Conservation (phyloP, 2,329 filamentous ascomycete genomes). For the Acephala macrosclerotiorum region DNA sequence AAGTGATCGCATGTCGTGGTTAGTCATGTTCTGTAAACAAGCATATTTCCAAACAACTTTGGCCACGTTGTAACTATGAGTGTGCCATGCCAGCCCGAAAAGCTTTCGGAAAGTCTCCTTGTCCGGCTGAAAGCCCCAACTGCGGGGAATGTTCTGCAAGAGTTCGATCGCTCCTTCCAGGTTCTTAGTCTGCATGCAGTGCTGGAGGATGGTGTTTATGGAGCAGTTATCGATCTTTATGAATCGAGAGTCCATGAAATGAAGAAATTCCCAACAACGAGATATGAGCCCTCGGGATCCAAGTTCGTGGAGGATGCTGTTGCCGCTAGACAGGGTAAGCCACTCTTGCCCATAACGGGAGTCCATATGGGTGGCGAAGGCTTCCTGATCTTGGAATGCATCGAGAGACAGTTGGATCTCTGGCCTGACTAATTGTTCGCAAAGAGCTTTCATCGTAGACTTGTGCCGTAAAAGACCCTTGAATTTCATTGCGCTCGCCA, state of each 20-base stretch:
- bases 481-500: slow-evolving; percentile 35
- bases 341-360: slow-evolving; percentile 46
- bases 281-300: slow-evolving; percentile 35
- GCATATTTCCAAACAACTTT: slow-evolving; percentile 56
- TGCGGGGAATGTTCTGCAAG: slow-evolving; percentile 23
- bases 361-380: slow-evolving; percentile 49
- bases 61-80: slow-evolving; percentile 49
- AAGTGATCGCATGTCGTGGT: slow-evolving; percentile 27
- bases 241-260: slow-evolving; percentile 34
- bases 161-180: slow-evolving; percentile 31
- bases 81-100: slow-evolving; percentile 50
- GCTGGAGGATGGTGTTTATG: slow-evolving; percentile 35
- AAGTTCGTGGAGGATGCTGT: slow-evolving; percentile 48
- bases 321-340: slow-evolving; percentile 46
- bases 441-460: slow-evolving; percentile 24
- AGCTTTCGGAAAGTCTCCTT: slow-evolving; percentile 46
- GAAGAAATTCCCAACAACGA: slow-evolving; percentile 34
- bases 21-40: slow-evolving; percentile 48
- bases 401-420: slow-evolving; percentile 36
- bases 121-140: slow-evolving; percentile 15
- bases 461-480: slow-evolving; percentile 34
- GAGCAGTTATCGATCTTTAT: slow-evolving; percentile 27
- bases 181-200: slow-evolving; percentile 32
- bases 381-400: slow-evolving; percentile 43
- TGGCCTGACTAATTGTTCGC: slow-evolving; percentile 25